A percentile compares a stretch with the other conserved stretches of the same genome.
These are phyloP conservation scores for Beauveria sp. DNA, from an alignment of 2,329 filamentous ascomycete genomes.

Conservation along the genomic window DNA sequence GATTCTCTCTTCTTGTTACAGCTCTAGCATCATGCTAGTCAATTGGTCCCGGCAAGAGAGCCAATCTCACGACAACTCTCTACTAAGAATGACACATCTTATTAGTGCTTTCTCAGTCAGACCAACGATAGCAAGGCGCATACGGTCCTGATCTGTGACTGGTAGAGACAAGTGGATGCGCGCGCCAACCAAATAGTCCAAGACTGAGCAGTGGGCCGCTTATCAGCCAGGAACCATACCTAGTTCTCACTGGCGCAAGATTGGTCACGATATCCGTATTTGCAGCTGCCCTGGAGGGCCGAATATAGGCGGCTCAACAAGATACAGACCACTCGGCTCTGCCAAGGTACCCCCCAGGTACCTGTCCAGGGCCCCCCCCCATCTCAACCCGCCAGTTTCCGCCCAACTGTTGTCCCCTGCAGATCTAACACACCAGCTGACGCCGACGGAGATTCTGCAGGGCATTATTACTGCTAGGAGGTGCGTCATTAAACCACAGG, in stretches of 20 bases:
- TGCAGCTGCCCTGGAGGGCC: not conserved
- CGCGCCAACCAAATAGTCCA: conserved; percentile 2
- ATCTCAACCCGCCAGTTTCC: conserved; percentile 11
- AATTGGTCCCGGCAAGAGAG: not conserved
- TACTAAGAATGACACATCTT: not conserved
- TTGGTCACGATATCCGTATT: not conserved
- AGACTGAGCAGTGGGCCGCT: conserved; percentile 6
- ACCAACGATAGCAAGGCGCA: not conserved
- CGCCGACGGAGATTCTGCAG: not conserved
- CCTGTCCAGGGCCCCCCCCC: not conserved
- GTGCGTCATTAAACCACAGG: conserved; percentile 3
- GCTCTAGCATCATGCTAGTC: not conserved
- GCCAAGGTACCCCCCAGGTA: conserved; percentile 3
- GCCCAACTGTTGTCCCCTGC: conserved; percentile 11
- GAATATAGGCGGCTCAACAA: conserved; percentile 7
- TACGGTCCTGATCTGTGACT: not conserved
- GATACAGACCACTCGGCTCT: not conserved
- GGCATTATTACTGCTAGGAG: not conserved
- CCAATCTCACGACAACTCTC: not conserved
- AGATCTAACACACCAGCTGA: conserved; percentile 6
- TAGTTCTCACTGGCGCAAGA: not conserved
- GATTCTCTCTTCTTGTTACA: not conserved
- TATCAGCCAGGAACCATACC: not conserved
- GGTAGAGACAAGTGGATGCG: not conserved
- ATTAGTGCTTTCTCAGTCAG: not conserved